Conservation (phyloP, 2,329 filamentous ascomycete species). For the Trichoderma pleuroti region DNA sequence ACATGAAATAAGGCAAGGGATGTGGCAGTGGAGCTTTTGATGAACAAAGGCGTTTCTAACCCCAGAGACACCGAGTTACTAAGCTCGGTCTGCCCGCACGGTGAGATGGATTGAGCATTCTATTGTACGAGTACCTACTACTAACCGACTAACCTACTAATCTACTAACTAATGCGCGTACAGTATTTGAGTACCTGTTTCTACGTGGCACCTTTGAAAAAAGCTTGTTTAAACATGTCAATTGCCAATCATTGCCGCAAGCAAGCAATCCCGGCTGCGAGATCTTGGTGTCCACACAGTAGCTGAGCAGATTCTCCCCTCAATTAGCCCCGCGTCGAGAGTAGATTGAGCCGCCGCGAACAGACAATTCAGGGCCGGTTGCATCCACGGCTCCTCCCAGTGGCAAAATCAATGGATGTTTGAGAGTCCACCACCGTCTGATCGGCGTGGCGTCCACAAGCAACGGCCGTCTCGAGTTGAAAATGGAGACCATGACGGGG, state of each 20-base stretch:
- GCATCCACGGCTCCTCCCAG: background rate
- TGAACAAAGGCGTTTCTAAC: background rate
- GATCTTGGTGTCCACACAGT: background rate
- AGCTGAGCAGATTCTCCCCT: background rate
- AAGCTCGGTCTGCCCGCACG: background rate
- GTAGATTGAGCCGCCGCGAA: background rate
- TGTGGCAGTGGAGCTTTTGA: background rate
- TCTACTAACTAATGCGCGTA: background rate
- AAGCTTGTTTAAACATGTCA: background rate
- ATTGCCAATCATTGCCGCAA: background rate
- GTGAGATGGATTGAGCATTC: background rate
- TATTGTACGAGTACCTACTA: too few species aligned
- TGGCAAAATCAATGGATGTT: background rate
- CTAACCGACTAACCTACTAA: too few species aligned
- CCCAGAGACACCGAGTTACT: background rate
- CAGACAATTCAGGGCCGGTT: conserved; percentile 4
- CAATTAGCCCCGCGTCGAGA: background rate
- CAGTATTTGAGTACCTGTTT: too few species aligned
- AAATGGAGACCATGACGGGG: background rate
- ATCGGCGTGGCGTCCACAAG: conserved; percentile 7
- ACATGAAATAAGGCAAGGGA: background rate
- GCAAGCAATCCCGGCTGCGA: background rate
- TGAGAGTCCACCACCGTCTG: background rate
- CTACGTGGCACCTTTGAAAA: background rate
- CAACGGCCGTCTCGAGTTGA: conserved; percentile 1